phyloP scores from a whole-genome alignment of 106 monocot species.

The Vanilla planifolia region DNA sequence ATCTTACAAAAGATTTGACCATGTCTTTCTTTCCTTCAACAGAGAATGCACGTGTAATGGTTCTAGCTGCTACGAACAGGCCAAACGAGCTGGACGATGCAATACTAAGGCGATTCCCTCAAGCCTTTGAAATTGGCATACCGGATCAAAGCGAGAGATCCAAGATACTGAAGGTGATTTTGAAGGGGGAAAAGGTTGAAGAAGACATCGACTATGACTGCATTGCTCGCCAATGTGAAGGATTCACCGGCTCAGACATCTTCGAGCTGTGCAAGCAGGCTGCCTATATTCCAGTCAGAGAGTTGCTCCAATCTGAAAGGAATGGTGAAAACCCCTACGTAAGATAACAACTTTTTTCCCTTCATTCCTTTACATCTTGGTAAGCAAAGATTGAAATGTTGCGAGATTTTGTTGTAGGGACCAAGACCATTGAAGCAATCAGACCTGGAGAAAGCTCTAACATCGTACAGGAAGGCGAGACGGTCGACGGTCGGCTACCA shows the following conservation, averaged over 20 bases:
- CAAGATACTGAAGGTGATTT: slow-evolving; percentile 79
- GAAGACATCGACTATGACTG: slow-evolving; percentile 68
- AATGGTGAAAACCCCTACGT: slow-evolving; percentile 42
- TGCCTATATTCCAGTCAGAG: slow-evolving; percentile 90
- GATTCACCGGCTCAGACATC: slow-evolving; percentile 89
- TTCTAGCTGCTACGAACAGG: slow-evolving; percentile 96
- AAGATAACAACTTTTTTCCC: slow-evolving; percentile 12
- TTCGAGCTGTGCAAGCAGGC: slow-evolving; percentile 91
- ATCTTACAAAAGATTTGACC: neutral
- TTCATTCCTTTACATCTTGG: neutral
- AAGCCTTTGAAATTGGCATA: slow-evolving; percentile 86
- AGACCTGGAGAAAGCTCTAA: slow-evolving; percentile 17
- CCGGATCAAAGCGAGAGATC: slow-evolving; percentile 74
- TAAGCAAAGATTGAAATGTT: too few species aligned
- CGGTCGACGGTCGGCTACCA: neutral
- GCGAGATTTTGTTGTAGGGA: neutral
- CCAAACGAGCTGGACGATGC: slow-evolving; percentile 92
- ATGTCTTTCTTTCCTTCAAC: neutral
- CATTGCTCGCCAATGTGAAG: slow-evolving; percentile 71
- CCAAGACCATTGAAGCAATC: slow-evolving; percentile 14
- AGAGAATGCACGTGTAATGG: slow-evolving; percentile 94
- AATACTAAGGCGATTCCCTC: slow-evolving; percentile 85
- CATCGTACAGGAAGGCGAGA: slow-evolving; percentile 12
- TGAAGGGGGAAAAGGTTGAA: slow-evolving; percentile 77
- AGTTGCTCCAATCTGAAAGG: slow-evolving; percentile 71